phyloP scores from a whole-genome alignment of 805 yeast species.

The Nakazawaea anatomiae region DNA sequence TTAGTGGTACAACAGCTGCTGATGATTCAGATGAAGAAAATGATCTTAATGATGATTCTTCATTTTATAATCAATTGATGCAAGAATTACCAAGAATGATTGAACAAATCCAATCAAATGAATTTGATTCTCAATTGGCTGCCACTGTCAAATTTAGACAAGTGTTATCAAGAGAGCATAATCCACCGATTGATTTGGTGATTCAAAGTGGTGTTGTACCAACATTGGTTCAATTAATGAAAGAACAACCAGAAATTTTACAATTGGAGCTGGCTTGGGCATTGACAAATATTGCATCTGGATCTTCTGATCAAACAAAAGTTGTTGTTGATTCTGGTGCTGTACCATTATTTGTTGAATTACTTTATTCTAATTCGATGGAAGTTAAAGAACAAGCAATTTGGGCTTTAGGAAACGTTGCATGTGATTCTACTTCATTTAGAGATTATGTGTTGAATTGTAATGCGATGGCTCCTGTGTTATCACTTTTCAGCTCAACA shows the following conservation, averaged over 20 bases:
- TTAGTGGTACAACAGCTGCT: constrained; percentile 37
- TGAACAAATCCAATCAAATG: constrained; percentile 67
- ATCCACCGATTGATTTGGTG: constrained; percentile 93
- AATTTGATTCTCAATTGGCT: constrained; percentile 72
- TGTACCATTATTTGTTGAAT: constrained; percentile 81
- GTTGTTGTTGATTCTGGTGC: constrained; percentile 92
- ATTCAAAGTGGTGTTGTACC: constrained; percentile 94
- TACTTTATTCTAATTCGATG: constrained; percentile 71
- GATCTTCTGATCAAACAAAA: constrained; percentile 81
- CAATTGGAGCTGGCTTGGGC: constrained; percentile 99
- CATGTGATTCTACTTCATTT: constrained; percentile 89
- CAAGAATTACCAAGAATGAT: constrained; percentile 82
- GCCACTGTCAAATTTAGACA: constrained; percentile 94
- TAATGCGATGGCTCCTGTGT: constrained; percentile 85
- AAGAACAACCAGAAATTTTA: constrained; percentile 72
- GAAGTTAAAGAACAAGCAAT: constrained; percentile 98
- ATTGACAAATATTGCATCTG: constrained; percentile 96
- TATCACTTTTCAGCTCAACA: constrained; percentile 69
- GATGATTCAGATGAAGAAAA: constrained; percentile 46
- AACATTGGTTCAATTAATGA: constrained; percentile 80
- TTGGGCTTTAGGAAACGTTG: constrained; percentile 99
- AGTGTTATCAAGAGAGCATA: constrained; percentile 85
- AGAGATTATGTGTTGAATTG: constrained; percentile 85
- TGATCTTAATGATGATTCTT: constrained; percentile 38
- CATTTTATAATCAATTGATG: constrained; percentile 43